Evolutionary conservation across 2,329 filamentous ascomycete species (phyloP), one percentile per base, ranked within the genome.

Genomic region (Aspergillus fijiensis): DNA sequence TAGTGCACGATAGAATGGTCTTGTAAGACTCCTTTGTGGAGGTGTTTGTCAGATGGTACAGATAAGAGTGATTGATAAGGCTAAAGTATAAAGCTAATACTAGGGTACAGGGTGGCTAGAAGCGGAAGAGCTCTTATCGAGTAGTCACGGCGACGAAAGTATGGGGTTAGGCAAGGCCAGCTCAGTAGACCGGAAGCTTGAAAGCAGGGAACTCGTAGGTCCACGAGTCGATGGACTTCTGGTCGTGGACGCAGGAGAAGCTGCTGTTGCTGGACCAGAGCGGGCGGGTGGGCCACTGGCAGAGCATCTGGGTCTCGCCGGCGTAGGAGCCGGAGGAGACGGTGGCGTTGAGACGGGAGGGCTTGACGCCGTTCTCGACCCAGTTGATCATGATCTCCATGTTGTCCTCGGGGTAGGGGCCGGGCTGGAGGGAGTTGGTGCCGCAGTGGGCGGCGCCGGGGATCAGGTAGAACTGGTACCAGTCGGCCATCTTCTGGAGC

Each of bases 381-480:
- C 82, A 85, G 57, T 81, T 72, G 52, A 85, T 80, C 65, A 83
- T 71, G 2, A 69, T 75, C 63, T 76, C 72, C 63, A 82, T 72
- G 64, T 81, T 83, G 14, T 77, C 76, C 67, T 80, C 70, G 0
- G 79, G 80, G 65, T 76, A 82, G 0, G 77, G 76, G 0, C 76
- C 78, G 0, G 79, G 79, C 72, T 82, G 78, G 1, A 78, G 70
- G 5, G 69, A 59, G 70, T 83, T 84, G 35, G 72, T 67, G 0
- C 75, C 71, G 63, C 83, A 86, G 72, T 85, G 83, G 0, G 74
- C 82, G 0, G 80, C 83, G 25, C 83, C 83, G 0, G 84, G 83
- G 21, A 86, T 67, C 0, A 85, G 76, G 71, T 80, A 85, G 45
- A 86, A 74, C 56, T 80, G 78, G 71, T 85, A 87, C 77, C 81